Conservation (phyloP, 495 filamentous ascomycete genomes). For the Sabuloglossum arenarium region DNA sequence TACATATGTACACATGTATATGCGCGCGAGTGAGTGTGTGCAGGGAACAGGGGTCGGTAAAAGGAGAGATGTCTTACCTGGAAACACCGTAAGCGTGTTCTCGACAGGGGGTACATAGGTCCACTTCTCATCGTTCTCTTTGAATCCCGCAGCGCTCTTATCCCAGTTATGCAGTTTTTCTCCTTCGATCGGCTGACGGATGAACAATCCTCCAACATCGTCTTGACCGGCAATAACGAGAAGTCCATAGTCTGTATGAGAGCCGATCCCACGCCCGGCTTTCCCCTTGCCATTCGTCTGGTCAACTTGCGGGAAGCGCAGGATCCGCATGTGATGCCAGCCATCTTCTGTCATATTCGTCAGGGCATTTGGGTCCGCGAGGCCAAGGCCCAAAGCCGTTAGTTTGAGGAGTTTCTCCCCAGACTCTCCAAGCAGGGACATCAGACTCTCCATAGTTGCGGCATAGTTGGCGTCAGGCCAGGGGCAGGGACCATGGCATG, state of each 20-base stretch:
- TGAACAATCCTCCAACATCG: constrained; percentile 23
- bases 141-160: constrained; percentile 20
- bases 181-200: constrained; percentile 17
- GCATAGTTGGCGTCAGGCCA: constrained; percentile 17
- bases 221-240: constrained; percentile 25
- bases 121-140: constrained; percentile 23
- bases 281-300: constrained; percentile 24
- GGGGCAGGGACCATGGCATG: constrained; percentile 24
- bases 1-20: not conserved
- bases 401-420: constrained; percentile 1
- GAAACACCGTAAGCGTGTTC: constrained; percentile 22
- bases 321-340: constrained; percentile 21
- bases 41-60: not conserved
- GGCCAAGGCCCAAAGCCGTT: not conserved
- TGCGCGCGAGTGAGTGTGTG: not conserved
- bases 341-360: not conserved
- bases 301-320: constrained; percentile 20
- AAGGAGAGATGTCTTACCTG: constrained; percentile 13
- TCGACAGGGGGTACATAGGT: constrained; percentile 21
- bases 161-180: constrained; percentile 24
- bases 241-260: constrained; percentile 26
- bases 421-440: not conserved
- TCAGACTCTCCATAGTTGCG: constrained; percentile 3
- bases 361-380: not conserved
- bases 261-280: constrained; percentile 23